Evolutionary conservation across 2,329 filamentous ascomycete genomes (phyloP), one percentile per base, ranked within the genome.

Genomic region (Grosmannia clavigera): DNA sequence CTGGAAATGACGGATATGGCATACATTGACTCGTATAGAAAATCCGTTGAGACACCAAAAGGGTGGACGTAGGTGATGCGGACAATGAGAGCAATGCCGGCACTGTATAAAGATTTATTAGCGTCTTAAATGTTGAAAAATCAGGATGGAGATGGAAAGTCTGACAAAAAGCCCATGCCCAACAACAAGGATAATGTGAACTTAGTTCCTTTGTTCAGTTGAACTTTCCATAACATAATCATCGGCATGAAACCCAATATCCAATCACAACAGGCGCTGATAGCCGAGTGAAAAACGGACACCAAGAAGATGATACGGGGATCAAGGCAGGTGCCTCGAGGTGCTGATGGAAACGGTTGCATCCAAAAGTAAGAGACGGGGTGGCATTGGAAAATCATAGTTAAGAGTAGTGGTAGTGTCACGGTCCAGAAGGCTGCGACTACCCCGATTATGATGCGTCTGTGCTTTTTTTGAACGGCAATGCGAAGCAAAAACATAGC

Each of bases 191-290:
- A 74, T 33, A 82, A 71, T 19, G 74, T 70, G 6, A 74, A 58
- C 64, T 80, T 81, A 3, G 75, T 77, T 46, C 72, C 70, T 48
- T 67, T 67, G 51, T 75, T 75, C 69, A 82, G 77, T 61, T 77
- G 74, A 43, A 81, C 70, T 25, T 75, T 69, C 76, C 78, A 80
- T 0, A 82, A 70, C 48, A 82, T 73, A 14, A 74, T 73, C 7
- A 80, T 71, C 0, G 80, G 80, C 5, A 82, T 66, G 3, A 79
- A 65, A 2, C 75, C 78, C 14, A 81, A 71, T 1, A 73, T 72
- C 69, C 78, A 76, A 62, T 83, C 79, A 52, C 71, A 74, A 5
- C 78, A 75, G 61, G 82, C 79, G 54, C 71, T 75, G 11, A 80
- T 66, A 25, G 71, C 72, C 50, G 76, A 76, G 67, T 81, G 78